Base-by-base conservation (phyloP, 371 early-diverging fungal genomes). In the Mucor plumbeus region DNA sequence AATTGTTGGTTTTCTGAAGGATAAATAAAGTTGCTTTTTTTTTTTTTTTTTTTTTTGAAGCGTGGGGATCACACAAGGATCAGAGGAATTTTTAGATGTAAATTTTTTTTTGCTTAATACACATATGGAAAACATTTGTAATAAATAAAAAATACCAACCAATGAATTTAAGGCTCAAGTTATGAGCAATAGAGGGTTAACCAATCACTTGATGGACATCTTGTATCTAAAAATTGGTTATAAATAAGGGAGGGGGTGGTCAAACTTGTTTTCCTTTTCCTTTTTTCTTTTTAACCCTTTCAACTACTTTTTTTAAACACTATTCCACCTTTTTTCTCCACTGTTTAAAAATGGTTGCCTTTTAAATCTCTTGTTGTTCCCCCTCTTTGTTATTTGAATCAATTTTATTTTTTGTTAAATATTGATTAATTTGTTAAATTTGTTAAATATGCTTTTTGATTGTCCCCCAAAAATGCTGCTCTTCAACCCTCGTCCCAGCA, bases 401-500 rank as follows among this genome's bases (percentile, higher is more conserved):
- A 44, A 56, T 65, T 70, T 44, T 63, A 50, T 65, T 56, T 59
- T 54, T 65, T 64, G 65, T 70, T 61, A 70, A 61, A 64, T 70
- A 50, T 64, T 69, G 41, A 63, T 40, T 70, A 44, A 33, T 67
- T 61, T 65, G 59, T 60, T 69, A 64, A 64, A 60, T 64, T 72
- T 72, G 73, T 72, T 72, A 65, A 72, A 72, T 61, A 72, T 72
- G 73, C 58, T 65, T 58, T 63, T 59, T 59, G 65, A 59, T 65
- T 59, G 47, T 44, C 34, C 53, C 26, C 69, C 59, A 65, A 70
- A 66, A 59, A 58, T 66, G 71, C 60, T 62, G 44, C 55, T 66
- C 60, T 63, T 48, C 21, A 70, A 70, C 36, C 66, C 61, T 36
- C 58, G 50, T 17, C 69, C 67, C 41, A 59, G 50, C 62, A 70